Base-by-base conservation (phyloP, 2,329 filamentous ascomycete species). In the Paramyrothecium roridum region DNA sequence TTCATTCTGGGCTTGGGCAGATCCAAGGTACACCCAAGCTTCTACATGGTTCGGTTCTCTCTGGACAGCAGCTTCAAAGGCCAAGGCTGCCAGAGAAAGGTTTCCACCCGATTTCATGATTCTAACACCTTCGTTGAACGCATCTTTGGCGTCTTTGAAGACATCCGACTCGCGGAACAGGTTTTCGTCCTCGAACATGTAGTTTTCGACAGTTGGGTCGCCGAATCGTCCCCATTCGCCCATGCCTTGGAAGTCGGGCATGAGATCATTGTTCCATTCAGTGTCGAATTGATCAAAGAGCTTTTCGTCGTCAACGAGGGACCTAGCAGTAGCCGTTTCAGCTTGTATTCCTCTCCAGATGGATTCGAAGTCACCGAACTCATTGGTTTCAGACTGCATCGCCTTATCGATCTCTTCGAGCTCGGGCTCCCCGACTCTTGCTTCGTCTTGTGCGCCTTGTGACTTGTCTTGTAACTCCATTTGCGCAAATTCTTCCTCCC, bases 81-180 rank as follows among this genome's bases (percentile, higher is more conserved):
- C 95, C 50, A 99, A 79, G 0, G 95, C 92, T 8, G 95, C 95
- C 20, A 99, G 80, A 1, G 92, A 97, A 10, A 99, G 82, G 70
- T 98, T 99, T 13, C 95, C 95, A 48, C 95, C 93, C 65, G 95
- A 90, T 58, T 88, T 86, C 84, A 99, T 91, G 58, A 99, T 96
- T 66, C 91, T 88, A 61, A 96, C 83, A 49, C 95, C 95, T 74
- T 98, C 92, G 55, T 93, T 90, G 66, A 96, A 99, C 0, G 95
- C 91, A 68, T 96, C 93, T 54, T 79, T 81, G 57, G 91, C 83
- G 37, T 43, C 37, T 19, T 43, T 43, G 37, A 43, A 43, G n/a
- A 43, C 12, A 19, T 43, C 37, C 13, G 37, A 43, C 55, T 89
- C 84, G 60, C 86, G 82, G 80, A 96, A 98, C 22, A 95, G 80